Base-by-base conservation (phyloP, 2,329 filamentous ascomycete genomes). In the Colletotrichum echinochloae region DNA sequence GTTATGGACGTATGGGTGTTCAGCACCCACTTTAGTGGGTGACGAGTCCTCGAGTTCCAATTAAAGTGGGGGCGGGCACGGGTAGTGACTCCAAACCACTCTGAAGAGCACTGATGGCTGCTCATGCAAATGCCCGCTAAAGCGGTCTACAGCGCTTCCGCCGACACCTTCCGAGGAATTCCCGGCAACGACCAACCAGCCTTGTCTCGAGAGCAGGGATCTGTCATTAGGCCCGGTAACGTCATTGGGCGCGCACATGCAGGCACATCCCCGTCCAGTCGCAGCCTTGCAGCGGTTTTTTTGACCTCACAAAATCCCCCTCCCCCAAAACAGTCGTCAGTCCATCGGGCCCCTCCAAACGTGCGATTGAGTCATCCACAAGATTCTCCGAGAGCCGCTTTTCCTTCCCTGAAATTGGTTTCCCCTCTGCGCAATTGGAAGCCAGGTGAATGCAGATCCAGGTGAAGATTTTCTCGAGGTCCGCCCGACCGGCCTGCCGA, bases 371-470 rank as follows among this genome's bases (percentile, higher is more conserved):
- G 69, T 70, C 69, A 71, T 41, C 59, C 60, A 70, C 37, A 55
- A 46, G 69, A 68, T 60, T 54, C 48, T 48, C 18, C 41, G 26
- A 37, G 69, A 60, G 60, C 69, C 65, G 65, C 66, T 71, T 70
- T 71, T 46, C 18, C 23, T 54, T 37, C 30, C 30, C 48, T 37
- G 30, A 70, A 71, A 61, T 60, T 48, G 66, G 65, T 56, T 65
- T 33, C 55, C 68, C 63, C 65, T 59, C 54, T 59, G 64, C 57
- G 65, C 57, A 63, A 16, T 49, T 52, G 61, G 61, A 71, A 71
- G 68, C 64, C 69, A 71, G 66, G 69, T 71, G 69, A 71, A 71
- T 71, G 69, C 62, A 71, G 52, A 61, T 70, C 66, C 66, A 64
- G 65, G 37, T 70, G 65, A 57, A 64, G 46, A 65, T 64, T 70